A percentile compares a stretch with the other conserved stretches of the same genome.
phyloP scores from a whole-genome alignment of 78 protist species.

The Dictyostelium firmibasis region DNA sequence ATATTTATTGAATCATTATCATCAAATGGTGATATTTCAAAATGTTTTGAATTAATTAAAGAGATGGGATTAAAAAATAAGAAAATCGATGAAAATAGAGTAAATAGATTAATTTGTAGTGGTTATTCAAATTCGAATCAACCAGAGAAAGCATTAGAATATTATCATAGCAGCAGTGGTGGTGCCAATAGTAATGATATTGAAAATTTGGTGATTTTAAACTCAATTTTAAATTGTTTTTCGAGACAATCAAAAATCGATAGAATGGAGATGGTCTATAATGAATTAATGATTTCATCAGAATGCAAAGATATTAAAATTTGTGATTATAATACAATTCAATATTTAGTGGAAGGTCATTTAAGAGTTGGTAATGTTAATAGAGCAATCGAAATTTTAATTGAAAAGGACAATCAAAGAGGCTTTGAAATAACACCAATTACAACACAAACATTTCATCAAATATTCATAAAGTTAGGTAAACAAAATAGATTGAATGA shows the following conservation, averaged over 20 bases:
- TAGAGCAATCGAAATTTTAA: not conserved
- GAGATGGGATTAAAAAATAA: not conserved
- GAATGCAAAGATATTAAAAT: not conserved
- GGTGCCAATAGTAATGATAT: not conserved
- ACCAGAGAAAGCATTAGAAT: constrained; percentile 24
- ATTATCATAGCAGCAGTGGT: not conserved
- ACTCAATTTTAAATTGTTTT: constrained; percentile 21
- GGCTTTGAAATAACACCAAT: not conserved
- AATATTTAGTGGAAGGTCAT: constrained; percentile 10
- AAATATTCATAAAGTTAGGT: constrained; percentile 4
- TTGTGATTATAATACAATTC: constrained; percentile 21
- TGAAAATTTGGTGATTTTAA: not conserved
- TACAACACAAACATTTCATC: constrained; percentile 24
- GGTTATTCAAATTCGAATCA: constrained; percentile 26
- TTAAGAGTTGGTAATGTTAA: not conserved
- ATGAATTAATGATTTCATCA: not conserved
- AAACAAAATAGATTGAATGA: not conserved
- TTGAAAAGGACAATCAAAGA: not conserved
- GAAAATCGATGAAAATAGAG: not conserved
- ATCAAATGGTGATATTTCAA: not conserved
- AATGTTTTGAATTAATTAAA: not conserved
- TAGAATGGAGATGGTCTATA: not conserved
- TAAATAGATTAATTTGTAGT: not conserved
- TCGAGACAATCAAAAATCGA: constrained; percentile 17
- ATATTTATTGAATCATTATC: constrained; percentile 13